Evolutionary conservation across 352 stramenopile species (phyloP).

Genomic region (Pythium scleroteichum): DNA sequence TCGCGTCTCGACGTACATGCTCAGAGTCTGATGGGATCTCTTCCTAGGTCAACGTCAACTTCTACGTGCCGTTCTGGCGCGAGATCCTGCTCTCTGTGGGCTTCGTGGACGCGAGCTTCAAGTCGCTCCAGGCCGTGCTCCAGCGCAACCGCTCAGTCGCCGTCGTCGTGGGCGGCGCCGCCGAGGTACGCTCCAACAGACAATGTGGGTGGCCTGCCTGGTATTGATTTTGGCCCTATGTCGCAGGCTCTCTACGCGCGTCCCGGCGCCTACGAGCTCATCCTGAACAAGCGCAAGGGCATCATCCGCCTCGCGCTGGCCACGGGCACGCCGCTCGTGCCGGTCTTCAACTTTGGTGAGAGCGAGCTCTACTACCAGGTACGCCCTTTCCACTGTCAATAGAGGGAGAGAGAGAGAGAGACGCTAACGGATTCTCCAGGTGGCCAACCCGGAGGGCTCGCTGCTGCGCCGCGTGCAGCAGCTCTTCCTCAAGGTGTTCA

Average conservation of each 20-base stretch:
- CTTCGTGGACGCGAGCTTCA: constrained; percentile 56
- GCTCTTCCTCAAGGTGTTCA: constrained; percentile 36
- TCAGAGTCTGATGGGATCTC: too few relatives aligned
- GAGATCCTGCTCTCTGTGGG: constrained; percentile 49
- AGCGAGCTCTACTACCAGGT: constrained; percentile 56
- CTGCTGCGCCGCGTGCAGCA: constrained; percentile 40
- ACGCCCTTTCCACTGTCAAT: too few relatives aligned
- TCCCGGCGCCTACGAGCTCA: constrained; percentile 46
- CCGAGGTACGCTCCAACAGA: constrained; percentile 40
- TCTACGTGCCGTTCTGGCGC: constrained; percentile 50
- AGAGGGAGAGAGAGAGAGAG: too few relatives aligned
- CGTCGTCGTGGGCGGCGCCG: constrained; percentile 46
- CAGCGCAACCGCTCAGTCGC: constrained; percentile 33
- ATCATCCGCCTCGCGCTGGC: constrained; percentile 62
- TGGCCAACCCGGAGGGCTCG: constrained; percentile 44
- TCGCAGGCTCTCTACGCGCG: constrained; percentile 46
- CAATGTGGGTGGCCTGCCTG: too few relatives aligned
- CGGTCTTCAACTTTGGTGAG: constrained; percentile 74
- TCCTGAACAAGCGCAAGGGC: constrained; percentile 66
- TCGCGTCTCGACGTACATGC: too few relatives aligned
- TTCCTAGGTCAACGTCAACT: constrained; percentile 46
- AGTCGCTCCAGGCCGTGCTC: constrained; percentile 36
- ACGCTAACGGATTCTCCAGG: too few relatives aligned
- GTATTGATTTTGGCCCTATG: too few relatives aligned
- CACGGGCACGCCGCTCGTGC: constrained; percentile 56